phyloP scores from a whole-genome alignment of 164 flowering plant species.

The Sedum album region DNA sequence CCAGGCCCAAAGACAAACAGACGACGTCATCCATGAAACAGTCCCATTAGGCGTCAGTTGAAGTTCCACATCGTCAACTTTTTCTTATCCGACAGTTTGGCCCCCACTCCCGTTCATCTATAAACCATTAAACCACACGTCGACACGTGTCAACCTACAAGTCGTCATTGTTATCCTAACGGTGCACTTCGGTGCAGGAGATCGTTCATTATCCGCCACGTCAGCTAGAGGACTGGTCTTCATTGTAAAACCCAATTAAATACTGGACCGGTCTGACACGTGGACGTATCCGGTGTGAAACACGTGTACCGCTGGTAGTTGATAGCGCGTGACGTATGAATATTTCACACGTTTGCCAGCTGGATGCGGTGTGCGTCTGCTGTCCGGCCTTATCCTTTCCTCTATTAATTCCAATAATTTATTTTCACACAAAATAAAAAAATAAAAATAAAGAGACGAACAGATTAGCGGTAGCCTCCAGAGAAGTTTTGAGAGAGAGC shows the following conservation, averaged over 20 bases:
- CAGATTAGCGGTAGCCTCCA: not conserved
- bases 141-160: not conserved
- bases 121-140: not conserved
- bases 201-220: not conserved
- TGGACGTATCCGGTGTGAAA: not conserved
- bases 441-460: not conserved
- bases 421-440: not conserved
- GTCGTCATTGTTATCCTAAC: not conserved
- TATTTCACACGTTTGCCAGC: slow-evolving; percentile 4
- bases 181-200: not conserved
- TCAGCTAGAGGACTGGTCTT: not conserved
- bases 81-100: not conserved
- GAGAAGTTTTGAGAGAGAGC: not conserved
- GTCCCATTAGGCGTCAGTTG: not conserved
- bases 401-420: not conserved
- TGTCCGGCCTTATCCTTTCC: slow-evolving; percentile 53
- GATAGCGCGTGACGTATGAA: slow-evolving; percentile 1
- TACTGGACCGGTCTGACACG: not conserved
- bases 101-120: not conserved
- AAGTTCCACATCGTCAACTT: slow-evolving; percentile 3
- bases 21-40: not conserved
- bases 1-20: not conserved
- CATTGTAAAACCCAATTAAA: not conserved
- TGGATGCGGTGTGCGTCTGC: slow-evolving; percentile 12
- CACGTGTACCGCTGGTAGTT: not conserved